Evolutionary conservation across 1,139 yeast species (phyloP), one percentile per base, ranked within the genome.

Genomic region (Schizosaccharomyces versatilis): DNA sequence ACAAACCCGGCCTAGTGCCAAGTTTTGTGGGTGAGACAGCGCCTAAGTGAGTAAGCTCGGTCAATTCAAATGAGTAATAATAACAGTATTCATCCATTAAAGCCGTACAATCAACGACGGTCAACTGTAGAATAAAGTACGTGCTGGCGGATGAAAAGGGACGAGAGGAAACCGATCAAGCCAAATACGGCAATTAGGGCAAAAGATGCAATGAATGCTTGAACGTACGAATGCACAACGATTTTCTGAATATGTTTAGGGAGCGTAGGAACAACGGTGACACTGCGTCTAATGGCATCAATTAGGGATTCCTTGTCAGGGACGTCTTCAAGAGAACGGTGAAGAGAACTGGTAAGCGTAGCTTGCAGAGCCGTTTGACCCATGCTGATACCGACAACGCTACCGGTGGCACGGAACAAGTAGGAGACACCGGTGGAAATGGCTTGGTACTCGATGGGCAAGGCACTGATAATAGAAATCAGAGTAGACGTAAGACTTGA

Each of bases 401-500:
- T 54, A 44, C 60, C 61, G 15, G 59, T 58, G 1, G 61, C 60
- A 54, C 58, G 55, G 49, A 59, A 52, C 17, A 40, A n/a, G 41
- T 15, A n/a, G 14, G 41, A 40, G 5, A 40, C 14, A 40, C 41
- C 41, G 41, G 15, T n/a, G 41, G 41, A 40, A 15, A 40, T 40
- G 15, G 14, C 17, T 42, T 59, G 60, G 47, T 59, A 61, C n/a
- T 36, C 59, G 6, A 39, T 15, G 14, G 38, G 47, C 14, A 52
- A 38, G 8, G 52, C n/a, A 10, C 41, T 36, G 41, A 54, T 38
- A 1, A 54, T 41, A 6, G 56, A 54, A 36, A 54, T 51, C 14
- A 54, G 52, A 2, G 54, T 54, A n/a, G 54, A 48, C 2, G 56
- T 54, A 36, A 54, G 24, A 9, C 44, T 41, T 15, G 51, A 49